Evolutionary conservation across 768 basidiomycete species (phyloP).

Genomic region (Psilocybe azurescens): DNA sequence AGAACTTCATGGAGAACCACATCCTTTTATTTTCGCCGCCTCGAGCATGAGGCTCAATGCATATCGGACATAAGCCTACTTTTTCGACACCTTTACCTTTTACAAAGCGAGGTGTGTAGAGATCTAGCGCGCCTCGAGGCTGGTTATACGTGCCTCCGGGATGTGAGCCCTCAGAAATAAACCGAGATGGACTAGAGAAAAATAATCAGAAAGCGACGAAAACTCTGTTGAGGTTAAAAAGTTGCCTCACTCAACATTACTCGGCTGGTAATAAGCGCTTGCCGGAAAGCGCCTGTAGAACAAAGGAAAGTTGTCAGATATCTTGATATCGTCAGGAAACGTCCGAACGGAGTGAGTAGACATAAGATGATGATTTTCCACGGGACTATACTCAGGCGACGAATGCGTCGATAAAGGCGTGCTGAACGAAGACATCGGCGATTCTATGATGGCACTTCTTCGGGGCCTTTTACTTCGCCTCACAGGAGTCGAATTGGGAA

Average conservation of each 20-base stretch:
- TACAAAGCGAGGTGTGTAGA: constrained; percentile 83
- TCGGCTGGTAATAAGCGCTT: constrained; percentile 55
- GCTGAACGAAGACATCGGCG: constrained; percentile 11
- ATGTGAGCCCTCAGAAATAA: constrained; percentile 37
- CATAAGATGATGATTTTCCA: background rate
- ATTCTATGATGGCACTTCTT: constrained; percentile 13
- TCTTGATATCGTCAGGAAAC: constrained; percentile 54
- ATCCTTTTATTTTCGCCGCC: constrained; percentile 68
- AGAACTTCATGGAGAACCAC: constrained; percentile 83
- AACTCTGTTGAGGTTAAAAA: constrained; percentile 18
- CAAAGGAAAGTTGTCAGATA: constrained; percentile 56
- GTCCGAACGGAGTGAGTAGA: constrained; percentile 44
- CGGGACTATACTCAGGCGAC: background rate
- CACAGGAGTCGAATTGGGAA: constrained; percentile 16
- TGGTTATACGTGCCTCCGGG: constrained; percentile 63
- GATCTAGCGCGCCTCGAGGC: constrained; percentile 63
- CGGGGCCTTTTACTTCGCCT: constrained; percentile 29
- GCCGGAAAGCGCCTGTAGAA: constrained; percentile 76
- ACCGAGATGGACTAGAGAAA: constrained; percentile 38
- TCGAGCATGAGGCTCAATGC: constrained; percentile 60
- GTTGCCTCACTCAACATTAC: constrained; percentile 41
- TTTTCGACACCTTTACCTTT: constrained; percentile 72
- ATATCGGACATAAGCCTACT: constrained; percentile 80
- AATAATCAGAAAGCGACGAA: background rate
- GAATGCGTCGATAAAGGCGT: background rate